Evolutionary conservation across 345 rosid species (phyloP).

Genomic region (Citrus mangshanensis): DNA sequence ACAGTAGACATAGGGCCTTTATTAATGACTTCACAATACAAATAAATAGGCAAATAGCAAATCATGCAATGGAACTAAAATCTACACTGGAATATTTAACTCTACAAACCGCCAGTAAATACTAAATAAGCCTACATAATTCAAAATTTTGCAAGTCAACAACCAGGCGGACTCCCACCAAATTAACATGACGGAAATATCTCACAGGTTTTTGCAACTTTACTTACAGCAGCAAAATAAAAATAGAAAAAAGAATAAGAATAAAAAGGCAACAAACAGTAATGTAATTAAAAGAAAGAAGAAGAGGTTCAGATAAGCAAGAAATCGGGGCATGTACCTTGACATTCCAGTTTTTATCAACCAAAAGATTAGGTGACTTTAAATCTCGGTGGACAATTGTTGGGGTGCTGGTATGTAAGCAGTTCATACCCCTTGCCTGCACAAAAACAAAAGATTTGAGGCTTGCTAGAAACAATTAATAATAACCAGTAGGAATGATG

Average conservation of each 20-base stretch:
- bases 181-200: neutral
- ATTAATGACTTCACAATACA: neutral
- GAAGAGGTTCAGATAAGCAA: neutral
- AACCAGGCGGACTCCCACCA: neutral
- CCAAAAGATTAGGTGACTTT: constrained; percentile 97
- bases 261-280: neutral
- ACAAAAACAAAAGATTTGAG: constrained; percentile 16
- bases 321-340: constrained; percentile 45
- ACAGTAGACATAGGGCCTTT: neutral
- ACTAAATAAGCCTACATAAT: neutral
- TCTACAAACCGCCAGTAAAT: neutral
- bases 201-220: neutral
- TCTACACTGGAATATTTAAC: neutral
- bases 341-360: constrained; percentile 98
- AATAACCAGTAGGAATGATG: constrained; percentile 1
- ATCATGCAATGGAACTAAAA: neutral
- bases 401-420: constrained; percentile 91
- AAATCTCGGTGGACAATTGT: constrained; percentile 98
- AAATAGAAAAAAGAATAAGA: neutral
- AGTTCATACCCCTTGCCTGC: constrained; percentile 99
- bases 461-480: constrained; percentile 1
- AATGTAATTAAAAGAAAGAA: neutral
- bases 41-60: neutral
- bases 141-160: neutral
- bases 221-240: neutral